A percentile compares a stretch with the other conserved stretches of the same genome.
Conservation (phyloP, 495 filamentous ascomycete genomes). For the Antarctomyces pellizariae region DNA sequence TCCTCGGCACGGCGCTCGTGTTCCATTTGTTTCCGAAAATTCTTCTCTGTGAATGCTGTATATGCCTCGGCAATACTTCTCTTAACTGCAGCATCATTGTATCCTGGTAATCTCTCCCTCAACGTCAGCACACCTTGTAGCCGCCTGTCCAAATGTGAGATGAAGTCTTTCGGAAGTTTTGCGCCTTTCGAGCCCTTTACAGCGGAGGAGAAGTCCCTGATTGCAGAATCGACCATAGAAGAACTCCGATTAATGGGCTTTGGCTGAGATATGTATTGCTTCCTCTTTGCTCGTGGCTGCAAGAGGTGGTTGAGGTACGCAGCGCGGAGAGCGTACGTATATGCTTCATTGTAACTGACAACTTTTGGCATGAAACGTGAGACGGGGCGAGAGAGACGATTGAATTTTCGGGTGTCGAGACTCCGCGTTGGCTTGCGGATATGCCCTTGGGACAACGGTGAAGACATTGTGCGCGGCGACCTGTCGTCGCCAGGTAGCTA, state of each 20-base stretch:
- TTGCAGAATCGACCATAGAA: slow-evolving; percentile 39
- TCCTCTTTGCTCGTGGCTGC: slow-evolving; percentile 66
- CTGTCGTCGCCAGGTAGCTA: too few species aligned
- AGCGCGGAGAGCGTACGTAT: slow-evolving; percentile 69
- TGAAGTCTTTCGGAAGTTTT: slow-evolving; percentile 57
- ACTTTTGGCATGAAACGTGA: slow-evolving; percentile 17
- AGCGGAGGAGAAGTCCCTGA: slow-evolving; percentile 54
- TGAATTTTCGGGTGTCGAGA: too few species aligned
- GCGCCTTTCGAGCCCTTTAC: slow-evolving; percentile 44
- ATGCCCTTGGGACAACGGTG: too few species aligned
- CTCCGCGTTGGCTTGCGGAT: too few species aligned
- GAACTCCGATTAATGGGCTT: slow-evolving; percentile 36
- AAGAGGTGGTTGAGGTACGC: slow-evolving; percentile 87
- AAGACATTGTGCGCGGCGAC: too few species aligned
- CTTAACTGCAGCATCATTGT: slow-evolving; percentile 50
- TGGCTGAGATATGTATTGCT: slow-evolving; percentile 52
- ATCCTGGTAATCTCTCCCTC: slow-evolving; percentile 52
- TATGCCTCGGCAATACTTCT: slow-evolving; percentile 62
- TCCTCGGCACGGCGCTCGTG: slow-evolving; percentile 90
- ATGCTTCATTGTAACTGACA: slow-evolving; percentile 48
- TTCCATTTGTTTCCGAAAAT: slow-evolving; percentile 71
- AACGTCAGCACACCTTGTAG: slow-evolving; percentile 56
- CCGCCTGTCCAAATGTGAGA: slow-evolving; percentile 56
- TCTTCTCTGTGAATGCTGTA: slow-evolving; percentile 56
- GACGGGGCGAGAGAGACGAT: slow-evolving; percentile 14